Evolutionary conservation across 2,329 filamentous ascomycete genomes (phyloP), one percentile per base, ranked within the genome.

Genomic region (Colletotrichum musicola): DNA sequence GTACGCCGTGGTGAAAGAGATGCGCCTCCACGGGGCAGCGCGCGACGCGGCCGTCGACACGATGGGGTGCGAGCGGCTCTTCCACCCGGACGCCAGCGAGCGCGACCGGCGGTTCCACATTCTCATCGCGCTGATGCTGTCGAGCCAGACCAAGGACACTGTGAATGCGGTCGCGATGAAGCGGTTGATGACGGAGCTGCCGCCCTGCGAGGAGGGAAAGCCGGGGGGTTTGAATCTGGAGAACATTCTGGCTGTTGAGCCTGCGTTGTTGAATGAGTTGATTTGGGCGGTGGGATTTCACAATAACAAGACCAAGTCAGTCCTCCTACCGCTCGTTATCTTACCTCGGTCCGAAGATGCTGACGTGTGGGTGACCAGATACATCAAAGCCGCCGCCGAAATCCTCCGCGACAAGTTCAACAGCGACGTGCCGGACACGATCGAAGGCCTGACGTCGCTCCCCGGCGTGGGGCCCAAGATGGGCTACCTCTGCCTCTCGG

Each of bases 381-480:
- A 86, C 76, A 91, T 97, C 76, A 94, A 96, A 78, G 85, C 89
- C 64, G 85, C 92, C 1, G 94, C 94, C 4, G 81, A 86, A 38
- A 90, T 97, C 40, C 84, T 97, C 27, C 86, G 89, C 53, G 91
- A 95, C 75, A 79, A 89, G 61, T 93, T 88, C 80, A 77, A 83
- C 68, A 89, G 89, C 59, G 95, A 98, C 75, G 96, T 98, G 63
- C 95, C 95, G 1, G 85, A 91, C 70, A 92, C 91, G 0, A 89
- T 95, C 59, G 86, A 90, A 71, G 94, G 92, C 0, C 85, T 98
- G 20, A 90, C 90, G 59, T 88, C 89, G 1, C 86, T 97, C 0
- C 94, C 94, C 0, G 95, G 95, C 5, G 95, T 98, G 1, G 95
- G 95, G 0, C 95, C 95, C 35, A 98, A 98, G 81, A 98, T 98